These are phyloP conservation scores for Geotrichum cucujoidarum DNA, from an alignment of 1,139 yeast genomes.

Conservation along the genomic window DNA sequence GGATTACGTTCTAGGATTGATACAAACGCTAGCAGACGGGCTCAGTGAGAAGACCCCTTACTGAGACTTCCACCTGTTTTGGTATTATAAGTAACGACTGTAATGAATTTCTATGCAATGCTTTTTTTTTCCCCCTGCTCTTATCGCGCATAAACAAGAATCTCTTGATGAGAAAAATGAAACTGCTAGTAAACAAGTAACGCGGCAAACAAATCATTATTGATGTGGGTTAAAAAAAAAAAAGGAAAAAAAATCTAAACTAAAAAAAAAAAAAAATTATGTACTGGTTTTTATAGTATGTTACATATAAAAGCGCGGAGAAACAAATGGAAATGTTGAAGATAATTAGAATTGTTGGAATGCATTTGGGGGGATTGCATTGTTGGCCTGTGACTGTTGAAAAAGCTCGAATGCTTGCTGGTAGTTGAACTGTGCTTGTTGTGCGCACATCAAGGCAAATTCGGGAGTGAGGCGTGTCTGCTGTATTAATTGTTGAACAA, in stretches of 20 bases:
- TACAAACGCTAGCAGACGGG: conserved; percentile 13
- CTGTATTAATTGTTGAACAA: conserved; percentile 58
- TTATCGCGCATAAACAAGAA: too few species aligned
- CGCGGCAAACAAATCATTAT: not conserved
- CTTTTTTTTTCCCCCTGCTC: not conserved
- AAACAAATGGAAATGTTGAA: conserved; percentile 2
- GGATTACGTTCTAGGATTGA: conserved; percentile 17
- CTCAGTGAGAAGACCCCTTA: not conserved
- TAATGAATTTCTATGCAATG: not conserved
- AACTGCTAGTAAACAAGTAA: too few species aligned
- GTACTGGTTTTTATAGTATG: too few species aligned
- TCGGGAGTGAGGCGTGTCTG: conserved; percentile 76
- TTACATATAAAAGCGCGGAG: too few species aligned
- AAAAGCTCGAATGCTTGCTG: conserved; percentile 67
- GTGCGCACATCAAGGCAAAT: conserved; percentile 78
- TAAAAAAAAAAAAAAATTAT: not conserved
- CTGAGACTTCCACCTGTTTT: too few species aligned
- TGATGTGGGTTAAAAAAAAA: not conserved
- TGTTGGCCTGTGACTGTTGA: conserved; percentile 51
- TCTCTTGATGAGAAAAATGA: too few species aligned
- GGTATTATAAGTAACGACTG: not conserved
- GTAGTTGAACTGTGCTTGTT: conserved; percentile 84
- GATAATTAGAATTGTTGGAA: conserved; percentile 36
- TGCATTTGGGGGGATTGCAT: conserved; percentile 56
- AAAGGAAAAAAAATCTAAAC: not conserved